Evolutionary conservation across 176 grass and related monocot genomes (phyloP), one percentile per base, ranked within the genome.

Genomic region (Rhipidocladum racemiflorum): DNA sequence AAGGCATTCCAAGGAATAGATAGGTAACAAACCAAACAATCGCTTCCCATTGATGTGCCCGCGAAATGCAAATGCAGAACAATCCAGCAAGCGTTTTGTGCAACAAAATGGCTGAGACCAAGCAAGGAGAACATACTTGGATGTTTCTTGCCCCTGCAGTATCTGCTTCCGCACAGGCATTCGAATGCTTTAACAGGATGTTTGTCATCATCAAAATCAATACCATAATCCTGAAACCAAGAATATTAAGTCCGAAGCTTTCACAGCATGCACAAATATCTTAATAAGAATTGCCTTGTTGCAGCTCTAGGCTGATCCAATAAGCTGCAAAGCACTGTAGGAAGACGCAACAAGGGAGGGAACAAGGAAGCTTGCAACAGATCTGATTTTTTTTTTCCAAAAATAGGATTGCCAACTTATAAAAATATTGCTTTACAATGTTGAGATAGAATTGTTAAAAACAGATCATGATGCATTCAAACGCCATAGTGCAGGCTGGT

Each of bases 211-310:
- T 74, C 62, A 2, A 88, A 88, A 80, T 88, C 68, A 75, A 88
- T 68, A 23, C 87, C 87, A 66, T 88, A 88, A 73, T 88, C 87
- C 87, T 88, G 61, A 59, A 84, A 74, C n/a, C 49, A 65, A 14
- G 20, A 77, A 61, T 49, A 61, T 29, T 49, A n/a, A 49, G 56
- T 62, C 17, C 16, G 42, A 14, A 48, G 45, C 13, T 48, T 48
- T 16, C 45, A 48, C 9, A 64, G 25, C 75, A 49, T 45, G 17
- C 40, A 48, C 12, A 1, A 55, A 68, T 0, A 77, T 76, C 36
- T 68, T 42, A 30, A 42, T 56, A 53, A 65, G 30, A 21, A 15
- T 61, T 13, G 62, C 42, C 9, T 59, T 24, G 4, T 13, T 68
- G 28, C 18, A 68, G 16, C 51, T 74, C 60, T 56, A 56, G 36